These are phyloP conservation scores for Pyrus pyrifolia DNA, from an alignment of 306 rosid genomes.

Conservation along the genomic window DNA sequence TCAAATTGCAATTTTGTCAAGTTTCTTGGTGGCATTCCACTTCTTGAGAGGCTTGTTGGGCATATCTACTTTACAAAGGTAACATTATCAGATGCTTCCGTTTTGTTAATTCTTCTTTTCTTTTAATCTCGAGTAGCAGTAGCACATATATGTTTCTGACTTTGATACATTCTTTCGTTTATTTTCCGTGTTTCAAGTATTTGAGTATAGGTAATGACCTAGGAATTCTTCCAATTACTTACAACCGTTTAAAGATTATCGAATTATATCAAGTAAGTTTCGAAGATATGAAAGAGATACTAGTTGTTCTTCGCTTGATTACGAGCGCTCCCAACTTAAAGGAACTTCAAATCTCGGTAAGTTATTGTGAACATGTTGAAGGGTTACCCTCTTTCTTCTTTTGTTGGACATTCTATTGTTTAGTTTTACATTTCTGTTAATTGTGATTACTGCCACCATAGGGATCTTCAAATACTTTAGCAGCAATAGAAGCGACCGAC, in stretches of 20 bases:
- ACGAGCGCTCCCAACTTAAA: constrained; percentile 70
- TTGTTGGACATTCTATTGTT: not conserved
- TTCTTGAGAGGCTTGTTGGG: constrained; percentile 73
- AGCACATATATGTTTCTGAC: constrained; percentile 4
- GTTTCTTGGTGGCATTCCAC: constrained; percentile 81
- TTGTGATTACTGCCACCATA: constrained; percentile 13
- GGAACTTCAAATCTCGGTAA: constrained; percentile 84
- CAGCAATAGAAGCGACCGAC: constrained; percentile 46
- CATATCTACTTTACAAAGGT: constrained; percentile 90
- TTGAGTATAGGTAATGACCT: constrained; percentile 72
- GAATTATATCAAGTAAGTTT: constrained; percentile 86
- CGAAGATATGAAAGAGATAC: constrained; percentile 85
- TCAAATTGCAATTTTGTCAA: constrained; percentile 64
- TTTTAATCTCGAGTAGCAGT: not conserved
- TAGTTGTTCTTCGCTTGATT: constrained; percentile 76
- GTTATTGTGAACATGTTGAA: constrained; percentile 8
- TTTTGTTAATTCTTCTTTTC: not conserved
- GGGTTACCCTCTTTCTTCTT: not conserved
- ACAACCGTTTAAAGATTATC: constrained; percentile 50
- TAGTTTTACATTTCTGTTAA: constrained; percentile 1
- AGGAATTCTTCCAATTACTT: constrained; percentile 36
- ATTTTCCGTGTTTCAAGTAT: constrained; percentile 43
- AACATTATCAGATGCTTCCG: constrained; percentile 8
- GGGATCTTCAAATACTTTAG: constrained; percentile 57
- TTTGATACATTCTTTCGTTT: not conserved